These are phyloP conservation scores for Phaseolus coccineus DNA, from an alignment of 331 rosid genomes.

Conservation along the genomic window DNA sequence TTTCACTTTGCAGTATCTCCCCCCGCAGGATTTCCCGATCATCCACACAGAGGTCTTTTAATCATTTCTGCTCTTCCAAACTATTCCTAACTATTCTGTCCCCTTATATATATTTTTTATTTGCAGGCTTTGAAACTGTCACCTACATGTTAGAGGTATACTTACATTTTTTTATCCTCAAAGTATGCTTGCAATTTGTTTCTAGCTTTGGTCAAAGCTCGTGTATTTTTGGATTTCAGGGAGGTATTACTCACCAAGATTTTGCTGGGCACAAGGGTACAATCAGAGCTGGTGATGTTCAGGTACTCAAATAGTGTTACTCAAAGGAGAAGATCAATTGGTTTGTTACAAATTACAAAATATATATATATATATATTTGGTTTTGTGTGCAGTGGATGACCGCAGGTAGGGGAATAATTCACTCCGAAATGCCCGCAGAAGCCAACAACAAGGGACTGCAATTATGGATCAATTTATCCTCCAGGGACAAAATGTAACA, in stretches of 20 bases:
- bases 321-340: not conserved
- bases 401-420: constrained; percentile 95
- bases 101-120: not conserved
- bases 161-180: not conserved
- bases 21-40: constrained; percentile 97
- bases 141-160: constrained; percentile 85
- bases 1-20: constrained; percentile 66
- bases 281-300: constrained; percentile 85
- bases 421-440: constrained; percentile 98
- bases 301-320: constrained; percentile 51
- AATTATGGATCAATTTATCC: constrained; percentile 92
- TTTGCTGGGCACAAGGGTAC: constrained; percentile 95
- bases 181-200: not conserved
- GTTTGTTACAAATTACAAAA: not conserved
- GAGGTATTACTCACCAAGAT: constrained; percentile 94
- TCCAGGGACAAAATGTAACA: constrained; percentile 78
- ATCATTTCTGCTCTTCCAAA: not conserved
- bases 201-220: not conserved
- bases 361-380: not conserved
- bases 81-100: not conserved
- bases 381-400: constrained; percentile 80
- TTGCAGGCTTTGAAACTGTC: constrained; percentile 87
- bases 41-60: constrained; percentile 86
- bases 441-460: constrained; percentile 80
- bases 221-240: constrained; percentile 52